Conservation (phyloP, 345 rosid species). For the Salix suchowensis region DNA sequence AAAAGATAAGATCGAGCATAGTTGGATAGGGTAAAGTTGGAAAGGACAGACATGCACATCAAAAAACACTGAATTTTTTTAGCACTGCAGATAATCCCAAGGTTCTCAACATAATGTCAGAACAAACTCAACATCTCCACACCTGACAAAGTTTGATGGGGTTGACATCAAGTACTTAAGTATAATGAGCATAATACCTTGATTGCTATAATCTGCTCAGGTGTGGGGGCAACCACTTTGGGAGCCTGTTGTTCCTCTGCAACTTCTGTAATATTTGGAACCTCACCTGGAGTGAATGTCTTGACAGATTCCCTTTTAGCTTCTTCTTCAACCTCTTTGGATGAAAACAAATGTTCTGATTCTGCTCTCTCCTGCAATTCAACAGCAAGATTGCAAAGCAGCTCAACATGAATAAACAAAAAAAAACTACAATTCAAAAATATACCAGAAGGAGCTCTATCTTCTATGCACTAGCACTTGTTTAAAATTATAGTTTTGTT, state of each 20-base stretch:
- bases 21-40: not conserved
- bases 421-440: not conserved
- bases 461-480: not conserved
- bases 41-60: not conserved
- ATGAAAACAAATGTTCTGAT: constrained; percentile 72
- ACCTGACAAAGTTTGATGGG: not conserved
- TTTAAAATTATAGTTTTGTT: not conserved
- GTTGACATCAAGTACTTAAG: not conserved
- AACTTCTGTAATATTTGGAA: constrained; percentile 46
- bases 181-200: constrained; percentile 50
- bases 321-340: constrained; percentile 90
- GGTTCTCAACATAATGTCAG: not conserved
- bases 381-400: not conserved
- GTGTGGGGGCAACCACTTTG: constrained; percentile 83
- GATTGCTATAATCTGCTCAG: constrained; percentile 88
- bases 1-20: not conserved
- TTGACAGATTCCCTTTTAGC: constrained; percentile 59
- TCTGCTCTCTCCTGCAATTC: constrained; percentile 88
- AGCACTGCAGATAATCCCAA: not conserved
- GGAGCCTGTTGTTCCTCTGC: constrained; percentile 55
- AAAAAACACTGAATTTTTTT: not conserved
- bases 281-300: constrained; percentile 53
- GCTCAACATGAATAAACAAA: not conserved
- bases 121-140: not conserved
- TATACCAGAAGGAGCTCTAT: not conserved